Evolutionary conservation across 495 filamentous ascomycete genomes (phyloP), one percentile per base, ranked within the genome.

Genomic region (Acidiella bohemica): DNA sequence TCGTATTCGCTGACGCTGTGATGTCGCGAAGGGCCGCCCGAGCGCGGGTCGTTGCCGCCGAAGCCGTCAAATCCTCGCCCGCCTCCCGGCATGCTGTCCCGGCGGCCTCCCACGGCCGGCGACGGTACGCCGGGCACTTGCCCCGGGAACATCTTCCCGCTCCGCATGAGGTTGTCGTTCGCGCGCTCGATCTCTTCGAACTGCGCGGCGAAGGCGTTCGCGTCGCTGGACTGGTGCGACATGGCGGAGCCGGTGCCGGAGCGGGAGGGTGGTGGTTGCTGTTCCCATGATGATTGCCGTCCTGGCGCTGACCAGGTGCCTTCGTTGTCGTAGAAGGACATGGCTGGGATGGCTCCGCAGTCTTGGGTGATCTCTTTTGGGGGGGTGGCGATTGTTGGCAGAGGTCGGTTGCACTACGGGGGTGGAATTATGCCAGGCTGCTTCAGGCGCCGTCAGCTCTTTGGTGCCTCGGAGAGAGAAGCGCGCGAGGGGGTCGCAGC

Each of bases 141-240:
- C 65, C 83, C 88, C 56, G 67, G 71, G 66, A 86, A 93, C 65
- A 87, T 76, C 68, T 95, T 95, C 21, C 87, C 86, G 60, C 84
- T 94, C 70, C 94, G 93, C 53, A 82, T 70, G 37, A 97, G 73
- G 59, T 97, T 97, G 54, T 97, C 90, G 54, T 87, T 70, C 48
- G 90, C 90, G 50, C 90, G 80, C 39, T 96, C 88, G 54, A 97
- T 82, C 79, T 97, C 90, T 68, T 95, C 88, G 59, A 94, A 74
- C 63, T 96, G 88, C 49, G 81, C 76, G 42, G 73, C 67, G 59
- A 96, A 96, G 36, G 88, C 88, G 40, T 73, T 63, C 31, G 71
- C 60, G 30, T 93, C 86, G 47, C 90, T 81, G 41, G 75, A 74
- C 46, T 84, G 80, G 45, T 75, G 68, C 23, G 80, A 84, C 46